Conservation (phyloP, 805 yeast species). For the Saturnispora zaruensis region DNA sequence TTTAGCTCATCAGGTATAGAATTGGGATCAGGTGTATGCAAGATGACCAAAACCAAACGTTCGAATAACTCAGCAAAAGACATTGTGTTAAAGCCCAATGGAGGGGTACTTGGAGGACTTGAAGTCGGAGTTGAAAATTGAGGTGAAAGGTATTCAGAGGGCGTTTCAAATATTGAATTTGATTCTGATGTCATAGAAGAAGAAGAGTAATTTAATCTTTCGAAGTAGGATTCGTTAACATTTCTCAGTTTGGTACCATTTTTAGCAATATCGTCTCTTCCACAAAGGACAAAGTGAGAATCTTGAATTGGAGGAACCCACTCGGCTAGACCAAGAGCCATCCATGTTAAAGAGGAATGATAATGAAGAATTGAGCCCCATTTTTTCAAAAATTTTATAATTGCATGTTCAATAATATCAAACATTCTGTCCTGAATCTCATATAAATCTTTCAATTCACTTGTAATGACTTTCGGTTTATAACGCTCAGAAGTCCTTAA, state of each 20-base stretch:
- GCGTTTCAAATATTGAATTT: constrained; percentile 19
- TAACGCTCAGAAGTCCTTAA: constrained; percentile 37
- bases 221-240: constrained; percentile 27
- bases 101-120: constrained; percentile 14
- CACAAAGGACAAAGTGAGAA: constrained; percentile 47
- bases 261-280: constrained; percentile 38
- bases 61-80: constrained; percentile 64
- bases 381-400: constrained; percentile 55
- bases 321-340: constrained; percentile 79
- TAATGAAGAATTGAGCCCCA: constrained; percentile 76
- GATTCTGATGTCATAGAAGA: constrained; percentile 10
- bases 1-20: constrained; percentile 12
- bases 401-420: constrained; percentile 48
- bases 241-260: constrained; percentile 31
- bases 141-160: constrained; percentile 21
- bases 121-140: constrained; percentile 21
- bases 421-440: constrained; percentile 46
- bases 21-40: constrained; percentile 59
- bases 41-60: constrained; percentile 61
- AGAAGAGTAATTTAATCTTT: constrained; percentile 16
- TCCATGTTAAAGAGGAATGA: constrained; percentile 79
- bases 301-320: constrained; percentile 68
- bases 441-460: constrained; percentile 29
- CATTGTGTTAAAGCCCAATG: constrained; percentile 31
- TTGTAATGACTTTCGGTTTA: constrained; percentile 23